phyloP scores from a whole-genome alignment of 1,284 basidiomycete species.

The Lentinus polychrous region DNA sequence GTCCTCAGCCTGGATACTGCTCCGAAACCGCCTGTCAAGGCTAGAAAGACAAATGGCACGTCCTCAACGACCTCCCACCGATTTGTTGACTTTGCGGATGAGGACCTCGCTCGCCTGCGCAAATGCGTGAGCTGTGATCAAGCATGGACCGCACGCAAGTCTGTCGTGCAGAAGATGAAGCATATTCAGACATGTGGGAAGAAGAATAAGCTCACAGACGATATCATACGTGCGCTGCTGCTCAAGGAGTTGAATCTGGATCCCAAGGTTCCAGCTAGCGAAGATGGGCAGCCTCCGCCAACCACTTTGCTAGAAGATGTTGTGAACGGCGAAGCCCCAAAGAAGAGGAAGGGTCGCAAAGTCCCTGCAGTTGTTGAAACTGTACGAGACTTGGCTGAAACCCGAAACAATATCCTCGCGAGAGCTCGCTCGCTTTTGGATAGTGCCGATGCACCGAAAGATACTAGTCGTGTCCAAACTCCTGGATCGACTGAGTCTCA shows the following conservation, averaged over 20 bases:
- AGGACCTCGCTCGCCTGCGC: conserved; percentile 38
- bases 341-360: conserved; percentile 38
- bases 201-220: conserved; percentile 45
- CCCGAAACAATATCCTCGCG: conserved; percentile 44
- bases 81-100: conserved; percentile 33
- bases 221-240: conserved; percentile 50
- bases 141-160: conserved; percentile 64
- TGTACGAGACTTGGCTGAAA: conserved; percentile 40
- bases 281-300: conserved; percentile 13
- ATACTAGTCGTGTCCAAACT: not conserved
- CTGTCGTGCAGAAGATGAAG: conserved; percentile 46
- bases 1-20: no score
- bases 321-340: conserved; percentile 36
- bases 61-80: not conserved
- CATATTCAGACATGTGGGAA: conserved; percentile 66
- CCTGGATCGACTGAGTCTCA: not conserved
- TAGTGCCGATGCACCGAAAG: conserved; percentile 5
- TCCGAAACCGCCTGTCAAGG: no score
- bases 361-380: conserved; percentile 33
- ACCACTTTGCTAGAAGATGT: conserved; percentile 51
- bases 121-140: conserved; percentile 62
- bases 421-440: conserved; percentile 46
- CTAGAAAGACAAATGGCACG: no score
- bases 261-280: conserved; percentile 22
- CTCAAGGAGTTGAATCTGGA: conserved; percentile 33